Evolutionary conservation across 2,329 filamentous ascomycete species (phyloP), one percentile per base, ranked within the genome.

Genomic region (Stachybotrys chartarum): DNA sequence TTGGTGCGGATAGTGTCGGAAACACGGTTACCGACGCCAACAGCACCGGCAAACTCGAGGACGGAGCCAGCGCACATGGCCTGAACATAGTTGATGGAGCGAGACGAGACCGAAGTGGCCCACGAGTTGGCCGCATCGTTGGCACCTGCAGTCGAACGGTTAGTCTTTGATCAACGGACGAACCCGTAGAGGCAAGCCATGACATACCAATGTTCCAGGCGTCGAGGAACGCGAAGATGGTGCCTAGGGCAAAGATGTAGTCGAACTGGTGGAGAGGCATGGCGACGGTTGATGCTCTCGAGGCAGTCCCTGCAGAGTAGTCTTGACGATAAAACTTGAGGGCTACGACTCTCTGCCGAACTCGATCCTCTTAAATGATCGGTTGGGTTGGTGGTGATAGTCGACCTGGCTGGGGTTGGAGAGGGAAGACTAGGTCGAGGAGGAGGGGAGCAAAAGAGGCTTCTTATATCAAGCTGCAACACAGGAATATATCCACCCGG

Each of bases 61-160:
- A 85, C 66, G 48, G 78, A 77, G 17, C 78, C 82, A 11, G 83
- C 69, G 7, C 75, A 59, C 81, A 84, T 83, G 61, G 81, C 83
- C 64, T 86, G 82, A 57, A 80, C 60, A 66, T 85, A 81, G 5
- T 76, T 77, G 56, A 87, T 70, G 57, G 86, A 88, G 53, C 86
- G 77, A 30, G 86, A 88, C 1, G 84, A 87, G 58, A 90, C 87
- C 62, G 83, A 86, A 24, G 85, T 88, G n/a, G 86, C 84, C 83
- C 85, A 90, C 3, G 85, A 82, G 75, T 90, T 90, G 69, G 87
- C 87, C 57, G 90, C 86, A 86, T 90, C 87, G 72, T 66, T 66
- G 47, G 64, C 64, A 63, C 64, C 64, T 66, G 14, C 11, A 16
- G 24, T 14, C 14, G 8, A 17, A 35, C 5, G 30, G 10, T 12